Evolutionary conservation across 139 green algal species (phyloP), one percentile per base, ranked within the genome.

Genomic region (Chlamydomonas schloesseri): DNA sequence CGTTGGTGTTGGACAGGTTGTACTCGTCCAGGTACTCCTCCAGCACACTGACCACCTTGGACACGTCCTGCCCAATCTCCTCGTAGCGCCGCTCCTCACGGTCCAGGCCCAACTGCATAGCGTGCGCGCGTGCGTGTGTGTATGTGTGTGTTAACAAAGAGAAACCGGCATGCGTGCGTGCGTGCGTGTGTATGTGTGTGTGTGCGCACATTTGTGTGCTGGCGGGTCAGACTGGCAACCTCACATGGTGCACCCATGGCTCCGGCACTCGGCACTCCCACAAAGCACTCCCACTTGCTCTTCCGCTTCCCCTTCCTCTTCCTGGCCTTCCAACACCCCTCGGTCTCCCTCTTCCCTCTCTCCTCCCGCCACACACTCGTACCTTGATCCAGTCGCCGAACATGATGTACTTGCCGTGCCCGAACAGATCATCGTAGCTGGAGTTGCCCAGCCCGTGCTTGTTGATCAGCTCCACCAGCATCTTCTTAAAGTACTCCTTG

Each of bases 11-110:
- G 53, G 37, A 75, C 24, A 92, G 77, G 90, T 97, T 97, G 94
- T 96, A 97, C 55, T 96, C 93, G 33, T 94, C 91, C 62, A 97
- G 87, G 92, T 96, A 96, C 64, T 96, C 93, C 68, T 95, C 91
- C 81, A 97, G 83, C 64, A 94, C 83, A 34, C 78, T 58, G 17
- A 83, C 26, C 79, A 95, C 72, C 90, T 91, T 92, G 47, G 65
- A 34, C 57, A 89, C 70, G 79, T 92, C 81, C 0, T 65, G 31
- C 42, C 78, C 78, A 8, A 90, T 62, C 85, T 92, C 89, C 74
- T 93, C 89, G 80, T 94, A 96, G 71, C 89, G 83, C 62, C 91
- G 83, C 68, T 95, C 93, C 42, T 91, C 89, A 26, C 71, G 64
- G 31, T 94, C 90, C 42, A 92, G 55, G 15, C 91, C 94, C 29